Evolutionary conservation across 2,329 filamentous ascomycete species (phyloP).

Genomic region (Colletotrichum eremochloae): DNA sequence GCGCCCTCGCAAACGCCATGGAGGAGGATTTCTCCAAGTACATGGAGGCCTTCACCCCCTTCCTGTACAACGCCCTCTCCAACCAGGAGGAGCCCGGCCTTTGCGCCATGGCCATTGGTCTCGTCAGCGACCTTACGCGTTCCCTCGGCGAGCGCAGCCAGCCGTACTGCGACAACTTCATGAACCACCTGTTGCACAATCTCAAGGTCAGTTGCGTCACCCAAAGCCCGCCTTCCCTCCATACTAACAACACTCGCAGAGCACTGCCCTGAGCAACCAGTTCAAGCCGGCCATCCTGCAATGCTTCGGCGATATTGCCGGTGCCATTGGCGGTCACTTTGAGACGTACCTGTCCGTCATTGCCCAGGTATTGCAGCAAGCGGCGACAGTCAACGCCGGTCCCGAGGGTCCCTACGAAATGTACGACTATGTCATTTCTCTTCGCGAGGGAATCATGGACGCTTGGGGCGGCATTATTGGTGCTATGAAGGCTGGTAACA

Average conservation of each 20-base stretch:
- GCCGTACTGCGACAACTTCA: conserved; percentile 96
- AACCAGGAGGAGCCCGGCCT: conserved; percentile 96
- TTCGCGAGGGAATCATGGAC: conserved; percentile 98
- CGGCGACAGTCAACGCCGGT: conserved; percentile 82
- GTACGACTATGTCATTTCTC: conserved; percentile 94
- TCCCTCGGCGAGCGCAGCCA: conserved; percentile 91
- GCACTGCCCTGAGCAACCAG: conserved; percentile 89
- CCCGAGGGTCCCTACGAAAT: conserved; percentile 92
- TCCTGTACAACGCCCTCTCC: conserved; percentile 91
- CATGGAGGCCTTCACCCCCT: conserved; percentile 95
- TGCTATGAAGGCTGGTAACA: conserved; percentile 87
- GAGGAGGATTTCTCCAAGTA: conserved; percentile 96
- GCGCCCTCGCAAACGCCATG: conserved; percentile 89
- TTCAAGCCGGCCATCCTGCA: conserved; percentile 98
- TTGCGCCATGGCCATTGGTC: conserved; percentile 96
- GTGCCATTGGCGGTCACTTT: conserved; percentile 91
- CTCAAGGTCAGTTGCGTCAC: conserved; percentile 72
- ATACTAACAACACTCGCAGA: conserved; percentile 65
- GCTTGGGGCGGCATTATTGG: conserved; percentile 98
- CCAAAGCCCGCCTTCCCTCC: background rate
- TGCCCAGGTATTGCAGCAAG: conserved; percentile 93
- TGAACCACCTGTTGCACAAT: conserved; percentile 97
- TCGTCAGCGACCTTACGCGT: conserved; percentile 96
- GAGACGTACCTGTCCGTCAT: conserved; percentile 94
- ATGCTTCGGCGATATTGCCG: conserved; percentile 97